Evolutionary conservation across 2,329 filamentous ascomycete species (phyloP).

Genomic region (Paraphoma sp.): DNA sequence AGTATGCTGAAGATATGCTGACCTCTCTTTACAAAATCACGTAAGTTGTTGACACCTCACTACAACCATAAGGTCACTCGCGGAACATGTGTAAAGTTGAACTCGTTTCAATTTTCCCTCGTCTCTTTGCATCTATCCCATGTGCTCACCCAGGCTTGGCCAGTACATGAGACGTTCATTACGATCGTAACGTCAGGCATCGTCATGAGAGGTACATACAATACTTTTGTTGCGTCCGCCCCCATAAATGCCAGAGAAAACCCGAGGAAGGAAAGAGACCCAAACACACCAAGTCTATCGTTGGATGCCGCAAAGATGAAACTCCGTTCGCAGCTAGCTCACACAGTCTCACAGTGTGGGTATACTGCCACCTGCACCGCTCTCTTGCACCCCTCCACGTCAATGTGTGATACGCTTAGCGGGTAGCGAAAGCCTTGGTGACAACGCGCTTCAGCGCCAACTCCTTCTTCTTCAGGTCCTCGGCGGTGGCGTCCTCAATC

Average conservation of each 20-base stretch:
- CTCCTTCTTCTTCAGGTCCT: slow-evolving; percentile 99
- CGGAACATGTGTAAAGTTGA: not conserved
- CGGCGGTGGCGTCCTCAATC: slow-evolving; percentile 87
- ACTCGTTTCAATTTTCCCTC: slow-evolving; percentile 27
- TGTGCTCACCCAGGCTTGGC: slow-evolving; percentile 10
- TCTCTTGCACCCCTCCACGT: slow-evolving; percentile 23
- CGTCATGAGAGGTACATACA: slow-evolving; percentile 38
- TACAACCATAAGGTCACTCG: too few relatives aligned
- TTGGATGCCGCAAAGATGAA: slow-evolving; percentile 42
- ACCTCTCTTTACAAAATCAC: too few relatives aligned
- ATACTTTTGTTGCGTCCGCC: slow-evolving; percentile 26
- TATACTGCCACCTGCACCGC: slow-evolving; percentile 37
- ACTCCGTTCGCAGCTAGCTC: slow-evolving; percentile 35
- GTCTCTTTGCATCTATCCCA: slow-evolving; percentile 18
- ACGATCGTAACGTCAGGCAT: slow-evolving; percentile 35
- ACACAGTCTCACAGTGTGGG: slow-evolving; percentile 29
- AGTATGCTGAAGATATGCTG: too few relatives aligned
- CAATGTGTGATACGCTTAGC: slow-evolving; percentile 59
- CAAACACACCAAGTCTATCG: slow-evolving; percentile 45
- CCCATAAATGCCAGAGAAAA: slow-evolving; percentile 32
- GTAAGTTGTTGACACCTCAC: too few relatives aligned
- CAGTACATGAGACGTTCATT: slow-evolving; percentile 32
- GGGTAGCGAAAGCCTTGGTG: slow-evolving; percentile 96
- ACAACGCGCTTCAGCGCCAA: slow-evolving; percentile 95
- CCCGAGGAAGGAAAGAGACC: slow-evolving; percentile 34